Evolutionary conservation across 352 stramenopile species (phyloP), one percentile per base, ranked within the genome.

Genomic region (Pythium coloratum): DNA sequence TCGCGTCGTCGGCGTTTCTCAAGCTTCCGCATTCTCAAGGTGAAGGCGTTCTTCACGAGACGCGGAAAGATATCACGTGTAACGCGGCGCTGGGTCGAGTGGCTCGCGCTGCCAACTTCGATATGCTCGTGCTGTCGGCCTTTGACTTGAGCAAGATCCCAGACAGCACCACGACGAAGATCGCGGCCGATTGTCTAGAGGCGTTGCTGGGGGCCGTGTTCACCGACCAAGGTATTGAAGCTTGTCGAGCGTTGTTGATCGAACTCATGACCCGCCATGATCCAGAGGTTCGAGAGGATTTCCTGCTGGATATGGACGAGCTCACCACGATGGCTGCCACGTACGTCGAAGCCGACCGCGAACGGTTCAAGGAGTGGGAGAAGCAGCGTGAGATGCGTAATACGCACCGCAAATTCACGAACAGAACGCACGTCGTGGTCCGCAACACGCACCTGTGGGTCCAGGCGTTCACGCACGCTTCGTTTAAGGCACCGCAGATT

Each of bases 161-260:
- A 9, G 74, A 81, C 47, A 72, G 88, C 3, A 67, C 70, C 30
- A 92, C 78, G 65, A 70, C 69, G 12, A 95, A 94, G 73, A 94
- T 96, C 36, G 78, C 83, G 2, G 88, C 86, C 0, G 87, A 96
- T 62, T 95, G 85, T 56, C 86, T 96, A 34, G 86, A 95, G 62
- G 88, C 88, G 8, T 58, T 96, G 34, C 57, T 95, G 8, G 88
- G 88, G 2, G 87, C 88, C 3, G 76, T 96, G 10, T 94, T 89
- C 70, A 89, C 86, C 24, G 88, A 96, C 40, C 85, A 94, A 56
- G 86, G 84, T 0, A 89, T 95, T 36, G 81, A 74, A 6, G 80
- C 84, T 1, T 92, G 83, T 47, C 77, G 85, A 20, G 71, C 63
- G n/a, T 55, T 95, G 26, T 70, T 95, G 0, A 75, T 83, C 0